These are phyloP conservation scores for Solanum infundibuliforme DNA, from an alignment of 257 asterid genomes.

Conservation along the genomic window DNA sequence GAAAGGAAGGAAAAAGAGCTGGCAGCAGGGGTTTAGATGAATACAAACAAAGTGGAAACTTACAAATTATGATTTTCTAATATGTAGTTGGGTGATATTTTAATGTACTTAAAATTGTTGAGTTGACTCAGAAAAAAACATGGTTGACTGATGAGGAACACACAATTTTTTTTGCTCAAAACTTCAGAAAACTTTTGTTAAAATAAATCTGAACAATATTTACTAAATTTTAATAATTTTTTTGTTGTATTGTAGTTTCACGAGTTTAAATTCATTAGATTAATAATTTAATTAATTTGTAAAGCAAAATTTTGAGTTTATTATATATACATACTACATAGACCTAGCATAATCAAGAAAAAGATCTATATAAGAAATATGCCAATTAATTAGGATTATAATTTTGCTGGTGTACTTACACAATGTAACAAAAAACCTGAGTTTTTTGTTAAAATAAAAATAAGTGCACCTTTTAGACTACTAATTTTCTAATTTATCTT, in stretches of 20 bases:
- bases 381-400: background rate
- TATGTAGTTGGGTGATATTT: background rate
- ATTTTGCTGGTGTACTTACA: background rate
- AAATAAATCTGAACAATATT: background rate
- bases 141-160: background rate
- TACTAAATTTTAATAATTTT: background rate
- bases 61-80: background rate
- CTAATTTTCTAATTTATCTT: background rate
- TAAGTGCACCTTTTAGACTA: background rate
- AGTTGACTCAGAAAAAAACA: background rate
- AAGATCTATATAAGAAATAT: background rate
- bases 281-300: background rate
- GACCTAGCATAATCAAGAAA: background rate
- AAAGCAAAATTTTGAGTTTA: background rate
- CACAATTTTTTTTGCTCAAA: background rate
- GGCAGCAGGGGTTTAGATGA: constrained; percentile 1
- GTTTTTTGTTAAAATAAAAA: background rate
- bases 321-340: background rate
- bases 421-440: background rate
- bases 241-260: background rate
- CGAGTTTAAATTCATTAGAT: background rate
- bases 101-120: background rate
- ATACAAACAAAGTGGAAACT: constrained; percentile 6
- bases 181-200: background rate
- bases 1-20: constrained; percentile 1